Conservation (phyloP, 2,329 filamentous ascomycete species). For the Venturia effusa region DNA sequence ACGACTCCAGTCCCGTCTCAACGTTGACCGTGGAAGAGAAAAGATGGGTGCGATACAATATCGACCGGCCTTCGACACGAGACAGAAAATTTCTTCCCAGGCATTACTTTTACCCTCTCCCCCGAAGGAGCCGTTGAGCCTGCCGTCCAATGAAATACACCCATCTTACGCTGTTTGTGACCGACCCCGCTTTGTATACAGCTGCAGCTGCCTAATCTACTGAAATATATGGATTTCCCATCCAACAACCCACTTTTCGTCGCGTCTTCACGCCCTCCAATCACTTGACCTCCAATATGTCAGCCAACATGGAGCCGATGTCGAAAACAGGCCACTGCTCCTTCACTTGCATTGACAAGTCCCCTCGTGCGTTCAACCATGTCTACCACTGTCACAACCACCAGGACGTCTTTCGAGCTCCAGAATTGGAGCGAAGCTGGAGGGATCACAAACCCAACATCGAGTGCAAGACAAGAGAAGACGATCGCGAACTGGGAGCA, state of each 20-base stretch:
- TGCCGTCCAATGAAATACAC: neutral
- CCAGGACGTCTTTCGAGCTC: neutral
- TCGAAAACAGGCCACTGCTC: neutral
- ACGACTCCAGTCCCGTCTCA: too few relatives aligned
- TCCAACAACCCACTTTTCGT: too few relatives aligned
- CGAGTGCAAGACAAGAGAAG: neutral
- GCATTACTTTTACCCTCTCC: neutral
- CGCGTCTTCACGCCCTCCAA: neutral
- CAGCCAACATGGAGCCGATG: neutral
- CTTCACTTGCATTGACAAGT: neutral
- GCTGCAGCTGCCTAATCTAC: too few relatives aligned
- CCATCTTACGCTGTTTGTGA: too few relatives aligned
- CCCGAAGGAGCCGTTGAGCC: neutral
- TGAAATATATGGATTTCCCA: too few relatives aligned
- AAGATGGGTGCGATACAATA: too few relatives aligned
- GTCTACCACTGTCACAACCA: neutral
- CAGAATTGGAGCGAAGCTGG: neutral
- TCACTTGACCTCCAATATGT: neutral
- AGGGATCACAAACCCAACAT: neutral
- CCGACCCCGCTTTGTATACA: too few relatives aligned
- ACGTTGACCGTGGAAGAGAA: too few relatives aligned
- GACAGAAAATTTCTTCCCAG: neutral
- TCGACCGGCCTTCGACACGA: neutral
- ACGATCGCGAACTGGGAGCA: neutral
- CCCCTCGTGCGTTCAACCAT: neutral